Evolutionary conservation across 768 basidiomycete genomes (phyloP), one percentile per base, ranked within the genome.

Genomic region (Lactifluus hygrophoroides): DNA sequence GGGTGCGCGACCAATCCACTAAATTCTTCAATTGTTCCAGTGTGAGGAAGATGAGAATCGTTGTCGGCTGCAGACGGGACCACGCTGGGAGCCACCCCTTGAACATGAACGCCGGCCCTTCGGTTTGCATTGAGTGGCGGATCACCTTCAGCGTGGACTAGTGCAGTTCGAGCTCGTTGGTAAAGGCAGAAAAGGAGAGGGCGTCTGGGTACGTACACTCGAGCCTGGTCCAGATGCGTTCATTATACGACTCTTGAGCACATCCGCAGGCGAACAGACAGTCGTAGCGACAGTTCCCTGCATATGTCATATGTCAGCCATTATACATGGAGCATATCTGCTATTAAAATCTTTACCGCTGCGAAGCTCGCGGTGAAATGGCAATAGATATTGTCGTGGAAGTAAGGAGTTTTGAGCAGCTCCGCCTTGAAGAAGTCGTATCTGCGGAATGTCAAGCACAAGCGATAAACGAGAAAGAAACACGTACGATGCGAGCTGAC

Each of bases 391-490:
- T 93, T 93, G 64, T 95, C 93, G 1, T 85, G 71, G 63, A 94
- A 86, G 67, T 86, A 83, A 7, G 70, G 64, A 3, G 82, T 83
- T 70, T 84, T 84, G 49, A 94, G 71, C 5, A 94, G 74, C 66
- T 90, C 85, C 3, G 84, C 77, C 71, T 95, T 95, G 81, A 93
- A 92, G 70, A 88, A 91, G 70, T 95, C 93, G 67, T 95, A 95
- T 11, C 87, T 90, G 56, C 5, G 3, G 19, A 13, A 10, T 19
- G 43, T 50, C 34, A 49, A 25, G 17, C 25, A 42, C 21, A 13
- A n/a, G 6, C 14, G 14, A 14, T 37, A 23, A 23, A 43, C 14
- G 21, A 51, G 30, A 27, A 9, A 34, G 43, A 13, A 43, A 48
- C 5, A 76, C 88, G 69, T 69, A 90, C 84, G 90, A 91, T 1